These are phyloP conservation scores for Kwoniella europaea DNA, from an alignment of 768 basidiomycete genomes.

Conservation along the genomic window DNA sequence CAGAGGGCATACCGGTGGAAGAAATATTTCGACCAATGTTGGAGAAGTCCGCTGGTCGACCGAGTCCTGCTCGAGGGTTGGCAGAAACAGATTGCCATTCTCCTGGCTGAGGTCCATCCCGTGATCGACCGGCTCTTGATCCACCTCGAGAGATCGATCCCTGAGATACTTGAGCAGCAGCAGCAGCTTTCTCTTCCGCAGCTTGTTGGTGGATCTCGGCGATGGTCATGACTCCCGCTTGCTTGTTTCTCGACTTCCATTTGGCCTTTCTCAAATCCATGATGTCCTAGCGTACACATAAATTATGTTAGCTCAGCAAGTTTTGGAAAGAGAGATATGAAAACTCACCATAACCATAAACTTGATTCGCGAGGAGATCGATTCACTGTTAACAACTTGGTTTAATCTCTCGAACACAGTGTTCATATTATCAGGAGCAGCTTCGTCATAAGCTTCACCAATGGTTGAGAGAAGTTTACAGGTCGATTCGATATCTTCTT, in stretches of 20 bases:
- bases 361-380: conserved; percentile 83
- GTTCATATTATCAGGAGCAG: conserved; percentile 84
- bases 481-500: conserved; percentile 95
- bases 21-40: conserved; percentile 60
- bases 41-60: conserved; percentile 51
- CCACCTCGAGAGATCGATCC: conserved; percentile 86
- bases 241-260: conserved; percentile 75
- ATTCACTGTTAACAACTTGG: conserved; percentile 73
- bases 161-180: conserved; percentile 68
- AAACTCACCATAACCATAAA: conserved; percentile 88
- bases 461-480: conserved; percentile 92
- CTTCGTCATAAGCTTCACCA: conserved; percentile 77
- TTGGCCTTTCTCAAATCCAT: conserved; percentile 82
- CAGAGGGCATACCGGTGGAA: conserved; percentile 61
- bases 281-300: conserved; percentile 69
- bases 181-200: conserved; percentile 70
- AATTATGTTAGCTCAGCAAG: neutral
- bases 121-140: conserved; percentile 80
- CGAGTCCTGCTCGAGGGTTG: conserved; percentile 62
- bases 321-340: neutral
- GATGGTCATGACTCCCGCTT: conserved; percentile 82
- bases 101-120: conserved; percentile 62
- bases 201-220: conserved; percentile 82
- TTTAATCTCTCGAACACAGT: conserved; percentile 92
- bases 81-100: conserved; percentile 83